Evolutionary conservation across 2,329 filamentous ascomycete species (phyloP).

Genomic region (Diaporthe velutina): DNA sequence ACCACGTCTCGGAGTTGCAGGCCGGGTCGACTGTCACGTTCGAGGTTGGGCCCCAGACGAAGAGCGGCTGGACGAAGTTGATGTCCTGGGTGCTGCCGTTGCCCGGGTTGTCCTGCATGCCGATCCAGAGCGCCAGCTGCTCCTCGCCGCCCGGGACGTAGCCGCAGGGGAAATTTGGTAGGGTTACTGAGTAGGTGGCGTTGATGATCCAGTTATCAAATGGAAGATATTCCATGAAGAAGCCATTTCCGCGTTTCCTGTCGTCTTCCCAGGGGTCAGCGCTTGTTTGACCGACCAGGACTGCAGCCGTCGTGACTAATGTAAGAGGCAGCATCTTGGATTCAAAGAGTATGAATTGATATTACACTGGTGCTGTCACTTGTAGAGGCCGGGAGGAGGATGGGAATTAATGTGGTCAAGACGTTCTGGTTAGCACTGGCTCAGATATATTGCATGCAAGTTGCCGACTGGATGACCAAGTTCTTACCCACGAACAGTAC

Average conservation of each 20-base stretch:
- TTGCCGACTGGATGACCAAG: neutral
- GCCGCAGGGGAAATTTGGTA: neutral
- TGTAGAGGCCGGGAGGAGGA: neutral
- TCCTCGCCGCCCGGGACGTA: neutral
- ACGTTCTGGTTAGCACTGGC: neutral
- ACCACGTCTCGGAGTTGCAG: neutral
- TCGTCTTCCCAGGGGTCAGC: slow-evolving; percentile 13
- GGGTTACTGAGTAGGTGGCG: neutral
- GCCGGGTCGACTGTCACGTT: neutral
- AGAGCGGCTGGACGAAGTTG: neutral
- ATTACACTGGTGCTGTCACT: neutral
- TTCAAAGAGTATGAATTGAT: neutral
- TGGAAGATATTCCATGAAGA: neutral
- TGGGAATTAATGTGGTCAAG: neutral
- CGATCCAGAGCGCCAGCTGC: slow-evolving; percentile 1
- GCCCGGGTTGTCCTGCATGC: slow-evolving; percentile 1
- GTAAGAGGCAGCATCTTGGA: neutral
- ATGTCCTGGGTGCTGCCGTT: slow-evolving; percentile 13
- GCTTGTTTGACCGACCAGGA: neutral
- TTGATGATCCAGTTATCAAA: neutral
- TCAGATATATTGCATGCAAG: neutral
- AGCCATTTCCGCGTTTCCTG: neutral
- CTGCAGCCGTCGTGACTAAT: neutral
- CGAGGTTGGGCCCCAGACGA: neutral
- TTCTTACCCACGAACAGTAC: too few relatives aligned